Percentiles rank a stretch among this genome's conserved stretches.
Conservation (phyloP, 805 yeast genomes). For the Hanseniaspora guilliermondii region DNA sequence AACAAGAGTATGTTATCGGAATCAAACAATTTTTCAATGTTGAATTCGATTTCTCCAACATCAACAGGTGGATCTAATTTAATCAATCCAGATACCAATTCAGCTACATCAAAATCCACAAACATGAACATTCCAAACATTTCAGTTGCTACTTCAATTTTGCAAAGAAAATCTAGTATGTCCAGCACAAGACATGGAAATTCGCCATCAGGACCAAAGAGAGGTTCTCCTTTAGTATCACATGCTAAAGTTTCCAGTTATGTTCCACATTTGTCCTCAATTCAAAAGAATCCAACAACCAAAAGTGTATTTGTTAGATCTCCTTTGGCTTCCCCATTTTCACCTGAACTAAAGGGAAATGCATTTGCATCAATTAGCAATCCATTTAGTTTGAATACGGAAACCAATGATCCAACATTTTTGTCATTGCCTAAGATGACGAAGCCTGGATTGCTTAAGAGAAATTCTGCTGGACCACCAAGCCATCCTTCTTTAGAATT, state of each 20-base stretch:
- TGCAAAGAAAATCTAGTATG: slow-evolving; percentile 21
- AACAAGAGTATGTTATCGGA: background rate
- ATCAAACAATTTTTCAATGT: background rate
- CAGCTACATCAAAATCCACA: background rate
- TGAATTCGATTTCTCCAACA: slow-evolving; percentile 2
- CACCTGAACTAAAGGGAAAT: slow-evolving; percentile 29
- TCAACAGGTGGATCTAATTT: background rate
- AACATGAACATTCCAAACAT: slow-evolving; percentile 14
- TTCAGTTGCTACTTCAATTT: slow-evolving; percentile 15
- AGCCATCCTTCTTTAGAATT: background rate
- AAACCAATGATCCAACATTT: background rate
- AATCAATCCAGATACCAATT: background rate
- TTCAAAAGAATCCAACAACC: slow-evolving; percentile 39
- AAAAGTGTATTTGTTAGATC: slow-evolving; percentile 27
- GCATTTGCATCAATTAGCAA: slow-evolving; percentile 23
- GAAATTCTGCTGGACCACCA: background rate
- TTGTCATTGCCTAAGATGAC: background rate
- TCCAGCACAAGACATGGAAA: slow-evolving; percentile 19
- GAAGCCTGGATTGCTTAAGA: background rate
- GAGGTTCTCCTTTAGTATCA: slow-evolving; percentile 40
- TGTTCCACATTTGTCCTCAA: slow-evolving; percentile 44
- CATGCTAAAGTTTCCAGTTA: slow-evolving; percentile 19
- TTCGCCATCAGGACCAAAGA: slow-evolving; percentile 34
- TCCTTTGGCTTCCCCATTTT: slow-evolving; percentile 49
- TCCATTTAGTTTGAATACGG: background rate